These are phyloP conservation scores for Metrosideros polymorpha DNA, from an alignment of 441 rosid species.

Conservation along the genomic window DNA sequence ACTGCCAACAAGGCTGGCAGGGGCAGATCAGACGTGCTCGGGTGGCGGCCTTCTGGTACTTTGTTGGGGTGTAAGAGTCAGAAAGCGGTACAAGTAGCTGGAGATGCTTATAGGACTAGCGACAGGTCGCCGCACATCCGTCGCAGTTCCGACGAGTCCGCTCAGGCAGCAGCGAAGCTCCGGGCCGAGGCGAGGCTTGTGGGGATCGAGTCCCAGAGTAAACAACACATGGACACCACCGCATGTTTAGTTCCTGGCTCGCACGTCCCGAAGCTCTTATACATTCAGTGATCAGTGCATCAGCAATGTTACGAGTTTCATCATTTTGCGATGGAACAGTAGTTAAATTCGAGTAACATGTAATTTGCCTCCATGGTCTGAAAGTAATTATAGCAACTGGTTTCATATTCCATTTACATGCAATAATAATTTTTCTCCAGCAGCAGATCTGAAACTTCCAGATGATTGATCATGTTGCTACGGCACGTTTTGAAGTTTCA, in stretches of 20 bases:
- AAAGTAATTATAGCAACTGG: not conserved
- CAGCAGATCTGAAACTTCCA: not conserved
- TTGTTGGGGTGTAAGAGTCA: conserved; percentile 65
- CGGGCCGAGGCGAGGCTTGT: conserved; percentile 28
- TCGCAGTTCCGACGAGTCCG: conserved; percentile 15
- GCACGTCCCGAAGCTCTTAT: conserved; percentile 26
- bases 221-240: conserved; percentile 9
- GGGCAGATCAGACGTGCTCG: conserved; percentile 17
- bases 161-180: conserved; percentile 25
- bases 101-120: conserved; percentile 32
- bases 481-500: not conserved
- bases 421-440: not conserved
- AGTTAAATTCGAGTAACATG: not conserved
- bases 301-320: not conserved
- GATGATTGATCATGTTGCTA: not conserved
- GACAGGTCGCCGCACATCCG: conserved; percentile 7
- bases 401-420: not conserved
- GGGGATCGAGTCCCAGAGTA: conserved; percentile 22
- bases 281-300: conserved; percentile 15
- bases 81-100: conserved; percentile 53
- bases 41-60: conserved; percentile 26
- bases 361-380: not conserved
- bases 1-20: conserved; percentile 5
- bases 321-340: not conserved
- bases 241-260: conserved; percentile 23